Evolutionary conservation across 2,329 filamentous ascomycete species (phyloP).

Genomic region (Paecilomyces dactylethromorphus): DNA sequence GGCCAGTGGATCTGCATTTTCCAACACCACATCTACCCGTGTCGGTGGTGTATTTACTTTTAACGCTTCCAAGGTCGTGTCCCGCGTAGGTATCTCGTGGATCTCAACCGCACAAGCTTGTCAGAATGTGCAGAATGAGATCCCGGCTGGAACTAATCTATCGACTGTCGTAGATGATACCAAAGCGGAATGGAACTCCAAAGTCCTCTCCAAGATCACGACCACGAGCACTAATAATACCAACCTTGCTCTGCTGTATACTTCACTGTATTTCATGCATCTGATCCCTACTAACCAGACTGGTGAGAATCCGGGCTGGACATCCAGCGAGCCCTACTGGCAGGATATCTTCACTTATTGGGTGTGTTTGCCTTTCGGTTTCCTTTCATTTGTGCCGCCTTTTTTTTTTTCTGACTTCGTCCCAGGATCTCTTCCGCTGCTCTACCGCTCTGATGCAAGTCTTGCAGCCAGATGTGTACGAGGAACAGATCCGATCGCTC

Average conservation of each 20-base stretch:
- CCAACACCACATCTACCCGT: slow-evolving; percentile 40
- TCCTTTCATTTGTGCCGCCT: background rate
- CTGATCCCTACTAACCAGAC: slow-evolving; percentile 64
- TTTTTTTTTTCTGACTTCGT: slow-evolving; percentile 2
- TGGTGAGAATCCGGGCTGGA: slow-evolving; percentile 63
- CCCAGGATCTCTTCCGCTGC: slow-evolving; percentile 53
- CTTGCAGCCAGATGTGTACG: slow-evolving; percentile 55
- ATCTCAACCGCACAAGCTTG: slow-evolving; percentile 59
- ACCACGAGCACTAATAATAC: slow-evolving; percentile 51
- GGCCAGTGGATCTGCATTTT: slow-evolving; percentile 21
- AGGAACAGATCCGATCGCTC: slow-evolving; percentile 60
- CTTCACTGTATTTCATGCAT: slow-evolving; percentile 63
- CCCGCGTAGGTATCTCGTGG: slow-evolving; percentile 61
- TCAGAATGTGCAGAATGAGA: slow-evolving; percentile 50
- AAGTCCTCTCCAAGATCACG: slow-evolving; percentile 58
- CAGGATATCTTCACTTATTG: slow-evolving; percentile 67
- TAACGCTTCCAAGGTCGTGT: slow-evolving; percentile 39
- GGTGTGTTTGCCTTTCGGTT: slow-evolving; percentile 23
- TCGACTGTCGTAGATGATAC: slow-evolving; percentile 41
- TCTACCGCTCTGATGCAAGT: slow-evolving; percentile 60
- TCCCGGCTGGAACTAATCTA: slow-evolving; percentile 42
- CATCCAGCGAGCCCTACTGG: slow-evolving; percentile 60
- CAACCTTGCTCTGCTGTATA: slow-evolving; percentile 58
- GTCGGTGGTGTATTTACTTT: slow-evolving; percentile 49
- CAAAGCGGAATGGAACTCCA: slow-evolving; percentile 52